phyloP scores from a whole-genome alignment of 176 grass and related monocot species.

The Avena sativa region DNA sequence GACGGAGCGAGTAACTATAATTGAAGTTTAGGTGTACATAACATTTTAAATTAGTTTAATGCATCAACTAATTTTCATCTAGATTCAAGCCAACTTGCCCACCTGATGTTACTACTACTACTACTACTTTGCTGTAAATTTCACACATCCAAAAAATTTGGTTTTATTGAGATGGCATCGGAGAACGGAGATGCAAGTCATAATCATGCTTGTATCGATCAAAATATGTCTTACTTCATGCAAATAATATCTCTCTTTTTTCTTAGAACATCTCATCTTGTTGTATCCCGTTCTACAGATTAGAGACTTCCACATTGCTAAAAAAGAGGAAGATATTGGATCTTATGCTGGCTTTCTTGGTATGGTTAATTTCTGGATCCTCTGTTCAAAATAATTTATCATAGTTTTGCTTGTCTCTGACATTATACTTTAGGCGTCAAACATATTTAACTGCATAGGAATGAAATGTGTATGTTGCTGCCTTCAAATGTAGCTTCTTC shows the following conservation, averaged over 20 bases:
- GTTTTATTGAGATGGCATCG: neutral
- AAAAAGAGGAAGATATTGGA: slow-evolving; percentile 70
- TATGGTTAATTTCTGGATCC: slow-evolving; percentile 6
- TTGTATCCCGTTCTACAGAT: slow-evolving; percentile 22
- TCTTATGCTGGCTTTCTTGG: slow-evolving; percentile 70
- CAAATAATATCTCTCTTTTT: neutral
- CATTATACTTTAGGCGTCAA: neutral
- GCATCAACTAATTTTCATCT: neutral
- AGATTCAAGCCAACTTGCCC: neutral
- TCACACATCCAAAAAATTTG: neutral
- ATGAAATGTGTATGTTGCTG: neutral
- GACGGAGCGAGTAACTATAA: neutral
- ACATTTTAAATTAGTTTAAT: neutral
- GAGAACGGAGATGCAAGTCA: neutral
- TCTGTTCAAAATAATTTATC: neutral
- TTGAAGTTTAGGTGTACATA: neutral
- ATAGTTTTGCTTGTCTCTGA: neutral
- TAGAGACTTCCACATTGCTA: slow-evolving; percentile 52
- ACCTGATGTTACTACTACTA: neutral
- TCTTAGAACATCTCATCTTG: neutral
- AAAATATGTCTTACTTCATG: neutral
- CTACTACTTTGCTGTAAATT: neutral
- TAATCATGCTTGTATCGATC: neutral
- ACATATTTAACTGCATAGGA: neutral
- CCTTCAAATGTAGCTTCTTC: slow-evolving; percentile 56